Evolutionary conservation across 192 early-diverging fungal species (phyloP), one percentile per base, ranked within the genome.

Genomic region (Oehlia diaphana): DNA sequence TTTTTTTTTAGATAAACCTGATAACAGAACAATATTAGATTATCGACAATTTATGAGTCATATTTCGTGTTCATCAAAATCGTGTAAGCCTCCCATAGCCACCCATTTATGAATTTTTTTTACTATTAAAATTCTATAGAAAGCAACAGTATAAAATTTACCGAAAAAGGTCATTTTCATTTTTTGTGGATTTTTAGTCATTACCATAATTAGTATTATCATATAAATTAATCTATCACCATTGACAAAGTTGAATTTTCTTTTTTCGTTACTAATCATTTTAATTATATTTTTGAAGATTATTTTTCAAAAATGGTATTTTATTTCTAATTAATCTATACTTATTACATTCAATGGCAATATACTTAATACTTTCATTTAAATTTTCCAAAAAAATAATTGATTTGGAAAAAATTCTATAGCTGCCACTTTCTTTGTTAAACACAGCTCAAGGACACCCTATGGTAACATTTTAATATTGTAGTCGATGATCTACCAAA

Each of bases 391-490:
- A 19, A 58, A 21, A 58, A 58, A 58, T n/a, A 21, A 16, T 19
- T 19, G 16, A 58, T 1, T 16, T 7, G 53, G 4, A 58, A 58
- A 37, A 58, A 58, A 19, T 4, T 5, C 19, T 7, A 28, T 89
- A 95, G 97, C 86, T 99, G 63, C 97, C 97, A 28, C 90, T 99
- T 79, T 94, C 94, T 74, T 88, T 99, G 73, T 88, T 99, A 62
- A 95, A 95, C 80, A 93, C 95, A 61, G 95, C 95, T 10, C 89
- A 92, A 81, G 94, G 93, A 31, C 93, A 93, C 81, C 94, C 95
- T 62, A 94, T 97, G 86, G 90, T 88, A 47, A 47, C 44, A 89
- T 85, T 81, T 67, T 39, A 58, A 14, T 16, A 8, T 26, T 9
- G 33, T 19, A 66, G 6, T 31, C n/a, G 9, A 23, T 61, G 69